These are phyloP conservation scores for Brachypodium distachyon DNA, from an alignment of 202 grass and related monocot species.

Conservation along the genomic window DNA sequence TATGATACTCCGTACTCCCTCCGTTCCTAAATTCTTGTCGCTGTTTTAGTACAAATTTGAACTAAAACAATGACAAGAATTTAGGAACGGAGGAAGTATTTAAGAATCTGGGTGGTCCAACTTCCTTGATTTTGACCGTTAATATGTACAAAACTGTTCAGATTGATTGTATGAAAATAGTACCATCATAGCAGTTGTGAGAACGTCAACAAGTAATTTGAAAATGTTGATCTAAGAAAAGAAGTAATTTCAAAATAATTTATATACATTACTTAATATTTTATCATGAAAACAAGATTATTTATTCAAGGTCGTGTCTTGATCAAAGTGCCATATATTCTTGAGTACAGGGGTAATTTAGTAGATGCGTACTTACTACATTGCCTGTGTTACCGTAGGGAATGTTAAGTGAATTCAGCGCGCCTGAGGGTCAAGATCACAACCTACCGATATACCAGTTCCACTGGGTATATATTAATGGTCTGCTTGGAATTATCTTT, in stretches of 20 bases:
- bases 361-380: conserved; percentile 1
- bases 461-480: conserved; percentile 75
- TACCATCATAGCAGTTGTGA: background rate
- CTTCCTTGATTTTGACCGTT: background rate
- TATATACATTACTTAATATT: background rate
- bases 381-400: conserved; percentile 37
- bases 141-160: background rate
- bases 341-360: background rate
- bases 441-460: conserved; percentile 34
- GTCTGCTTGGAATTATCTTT: conserved; percentile 67
- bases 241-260: background rate
- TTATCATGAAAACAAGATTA: background rate
- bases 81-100: too few species aligned
- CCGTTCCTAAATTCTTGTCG: too few species aligned
- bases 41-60: too few species aligned
- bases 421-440: conserved; percentile 49
- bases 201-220: too few species aligned
- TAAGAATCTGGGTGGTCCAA: background rate
- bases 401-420: conserved; percentile 66
- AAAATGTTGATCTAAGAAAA: background rate
- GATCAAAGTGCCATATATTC: background rate
- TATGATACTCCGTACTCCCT: too few species aligned
- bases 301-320: background rate
- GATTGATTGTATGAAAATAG: background rate
- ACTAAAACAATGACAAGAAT: too few species aligned